Conservation (phyloP, 2,329 filamentous ascomycete species). For the Emergomyces pasteurianus region DNA sequence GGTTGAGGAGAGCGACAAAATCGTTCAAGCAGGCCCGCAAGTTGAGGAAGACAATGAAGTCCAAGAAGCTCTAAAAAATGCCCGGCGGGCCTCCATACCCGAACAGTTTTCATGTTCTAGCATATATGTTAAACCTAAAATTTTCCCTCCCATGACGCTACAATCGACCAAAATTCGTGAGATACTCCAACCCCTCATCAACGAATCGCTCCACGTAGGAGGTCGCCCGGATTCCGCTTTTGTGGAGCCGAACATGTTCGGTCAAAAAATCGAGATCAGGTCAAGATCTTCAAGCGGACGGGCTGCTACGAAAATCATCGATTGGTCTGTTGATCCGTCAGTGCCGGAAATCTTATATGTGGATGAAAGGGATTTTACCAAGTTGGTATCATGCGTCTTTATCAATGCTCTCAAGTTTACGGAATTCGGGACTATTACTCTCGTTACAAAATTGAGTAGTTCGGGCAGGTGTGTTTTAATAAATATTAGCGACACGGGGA, state of each 20-base stretch:
- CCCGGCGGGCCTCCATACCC: slow-evolving; percentile 20
- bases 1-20: slow-evolving; percentile 32
- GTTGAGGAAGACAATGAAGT: slow-evolving; percentile 23
- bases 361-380: slow-evolving; percentile 52
- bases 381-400: slow-evolving; percentile 52
- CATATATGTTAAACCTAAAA: slow-evolving; percentile 25
- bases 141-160: slow-evolving; percentile 23
- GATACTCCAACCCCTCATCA: slow-evolving; percentile 34
- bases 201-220: slow-evolving; percentile 37
- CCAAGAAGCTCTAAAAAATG: slow-evolving; percentile 21
- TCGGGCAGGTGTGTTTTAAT: slow-evolving; percentile 46
- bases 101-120: slow-evolving; percentile 24
- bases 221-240: slow-evolving; percentile 37
- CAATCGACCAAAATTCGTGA: slow-evolving; percentile 36
- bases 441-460: slow-evolving; percentile 42
- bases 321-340: slow-evolving; percentile 36
- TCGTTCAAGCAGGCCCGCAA: slow-evolving; percentile 24
- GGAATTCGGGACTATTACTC: slow-evolving; percentile 48
- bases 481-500: slow-evolving; percentile 53
- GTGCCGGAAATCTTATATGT: slow-evolving; percentile 38
- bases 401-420: slow-evolving; percentile 62
- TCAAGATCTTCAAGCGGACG: slow-evolving; percentile 34
- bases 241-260: slow-evolving; percentile 31
- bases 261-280: slow-evolving; percentile 36
- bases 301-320: slow-evolving; percentile 32